A percentile compares a stretch with the other conserved stretches of the same genome.
Conservation (phyloP, 2,329 filamentous ascomycete species). For the Colletotrichum siamense region DNA sequence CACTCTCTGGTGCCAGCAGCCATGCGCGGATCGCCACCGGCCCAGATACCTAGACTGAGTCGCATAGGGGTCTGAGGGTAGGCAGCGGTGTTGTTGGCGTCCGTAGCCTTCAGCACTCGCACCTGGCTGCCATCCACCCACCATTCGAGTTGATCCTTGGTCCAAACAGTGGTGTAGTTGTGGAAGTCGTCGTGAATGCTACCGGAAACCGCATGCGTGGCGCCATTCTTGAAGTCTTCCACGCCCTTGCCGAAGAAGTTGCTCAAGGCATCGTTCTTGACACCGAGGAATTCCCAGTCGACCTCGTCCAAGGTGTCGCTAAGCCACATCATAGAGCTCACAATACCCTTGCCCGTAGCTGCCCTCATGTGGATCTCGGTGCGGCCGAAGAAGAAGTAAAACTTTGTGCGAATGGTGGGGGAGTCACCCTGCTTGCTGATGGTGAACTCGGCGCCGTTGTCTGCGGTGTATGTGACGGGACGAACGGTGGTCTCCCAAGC, state of each 20-base stretch:
- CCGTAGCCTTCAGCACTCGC: conserved; percentile 65
- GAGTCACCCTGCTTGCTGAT: conserved; percentile 75
- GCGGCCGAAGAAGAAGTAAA: conserved; percentile 86
- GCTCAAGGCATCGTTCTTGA: conserved; percentile 68
- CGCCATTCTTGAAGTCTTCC: conserved; percentile 67
- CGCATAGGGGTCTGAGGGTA: conserved; percentile 82
- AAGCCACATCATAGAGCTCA: conserved; percentile 83
- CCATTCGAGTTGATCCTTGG: conserved; percentile 68
- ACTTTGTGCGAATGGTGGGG: conserved; percentile 78
- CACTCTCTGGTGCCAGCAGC: conserved; percentile 66
- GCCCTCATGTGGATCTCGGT: conserved; percentile 82
- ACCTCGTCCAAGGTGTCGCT: conserved; percentile 88
- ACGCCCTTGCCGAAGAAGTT: conserved; percentile 84
- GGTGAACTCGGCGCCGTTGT: conserved; percentile 73
- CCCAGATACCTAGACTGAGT: conserved; percentile 71
- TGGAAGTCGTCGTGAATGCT: conserved; percentile 67
- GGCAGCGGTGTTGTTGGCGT: conserved; percentile 65
- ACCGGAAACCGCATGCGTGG: conserved; percentile 59
- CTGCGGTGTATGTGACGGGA: conserved; percentile 62
- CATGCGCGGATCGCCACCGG: conserved; percentile 63
- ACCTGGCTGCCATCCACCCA: conserved; percentile 72
- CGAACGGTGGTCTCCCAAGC: conserved; percentile 76
- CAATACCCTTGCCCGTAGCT: conserved; percentile 74
- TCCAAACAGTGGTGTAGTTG: conserved; percentile 82
- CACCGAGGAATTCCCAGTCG: conserved; percentile 84